Evolutionary conservation across 768 basidiomycete species (phyloP), one percentile per base, ranked within the genome.

Genomic region (Paxillus rubicundulus): DNA sequence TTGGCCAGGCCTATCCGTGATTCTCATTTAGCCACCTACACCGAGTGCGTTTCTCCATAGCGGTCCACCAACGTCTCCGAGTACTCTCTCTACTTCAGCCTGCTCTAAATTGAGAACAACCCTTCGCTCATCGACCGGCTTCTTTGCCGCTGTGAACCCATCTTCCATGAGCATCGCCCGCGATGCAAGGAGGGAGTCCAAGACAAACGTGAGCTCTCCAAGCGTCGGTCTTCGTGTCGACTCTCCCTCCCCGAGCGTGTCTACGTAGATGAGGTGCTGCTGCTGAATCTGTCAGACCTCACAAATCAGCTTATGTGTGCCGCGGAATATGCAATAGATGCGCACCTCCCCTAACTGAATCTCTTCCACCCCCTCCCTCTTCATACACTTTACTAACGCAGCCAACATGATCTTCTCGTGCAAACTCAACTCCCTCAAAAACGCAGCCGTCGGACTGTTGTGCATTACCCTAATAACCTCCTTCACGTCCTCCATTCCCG

Each of bases 351-450:
- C 78, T 89, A 89, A 94, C 60, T 82, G 82, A 44, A 98, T 86
- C 71, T 94, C 92, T 47, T 92, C 86, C 0, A 98, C 80, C 24
- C 94, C 94, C 55, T 89, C 86, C 40, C 88, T 77, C 66, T 85
- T 84, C 40, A 91, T 79, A 63, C 91, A 92, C 61, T 88, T 87
- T 21, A 95, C 72, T 34, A 96, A 67, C 1, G 93, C 83, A 14
- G 87, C 87, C 16, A 98, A 77, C 85, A 97, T 86, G 43, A 95
- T 77, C 37, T 87, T 82, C 65, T 97, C 93, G 63, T 96, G 92
- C 56, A 92, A 78, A 70, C 89, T 89, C 60, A 92, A 86, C 33
- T 89, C 85, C 42, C 81, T 80, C 21, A 98, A 70, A 63, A 86
- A 97, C 13, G 85, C 85, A 4, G 91, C 88, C 1, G 87, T 92